Percentiles rank a stretch among this genome's conserved stretches.
These are phyloP conservation scores for Amanita thiersii DNA, from an alignment of 768 basidiomycete species.

Conservation along the genomic window DNA sequence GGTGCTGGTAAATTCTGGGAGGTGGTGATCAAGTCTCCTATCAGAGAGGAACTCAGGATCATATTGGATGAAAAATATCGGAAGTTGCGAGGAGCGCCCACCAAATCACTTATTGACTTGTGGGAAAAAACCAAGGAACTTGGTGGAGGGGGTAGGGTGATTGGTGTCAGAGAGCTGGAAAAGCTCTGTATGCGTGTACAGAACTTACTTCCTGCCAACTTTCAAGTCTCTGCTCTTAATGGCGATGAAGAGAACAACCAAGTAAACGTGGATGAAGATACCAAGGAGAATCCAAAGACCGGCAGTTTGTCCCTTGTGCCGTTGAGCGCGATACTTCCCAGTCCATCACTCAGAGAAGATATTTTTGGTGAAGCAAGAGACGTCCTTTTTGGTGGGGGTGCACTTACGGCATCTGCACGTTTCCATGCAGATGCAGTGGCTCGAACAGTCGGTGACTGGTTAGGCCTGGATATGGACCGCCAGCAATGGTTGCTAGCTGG, in stretches of 20 bases:
- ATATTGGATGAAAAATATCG: conserved; percentile 69
- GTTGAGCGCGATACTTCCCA: conserved; percentile 48
- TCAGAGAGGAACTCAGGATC: conserved; percentile 52
- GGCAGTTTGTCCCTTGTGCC: conserved; percentile 14
- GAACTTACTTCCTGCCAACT: conserved; percentile 42
- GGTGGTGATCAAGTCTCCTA: conserved; percentile 53
- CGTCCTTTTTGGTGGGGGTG: conserved; percentile 78
- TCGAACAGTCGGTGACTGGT: conserved; percentile 44
- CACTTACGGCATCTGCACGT: conserved; percentile 42
- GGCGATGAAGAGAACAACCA: conserved; percentile 11
- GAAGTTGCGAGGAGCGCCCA: conserved; percentile 40
- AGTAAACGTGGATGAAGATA: conserved; percentile 32
- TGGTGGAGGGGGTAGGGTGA: conserved; percentile 45
- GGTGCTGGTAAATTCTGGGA: conserved; percentile 82
- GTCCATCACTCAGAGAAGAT: conserved; percentile 76
- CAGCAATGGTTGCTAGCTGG: conserved; percentile 61
- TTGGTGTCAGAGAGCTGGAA: conserved; percentile 75
- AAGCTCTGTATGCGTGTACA: conserved; percentile 78
- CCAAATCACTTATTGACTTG: conserved; percentile 47
- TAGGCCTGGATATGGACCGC: conserved; percentile 65
- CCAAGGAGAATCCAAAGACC: background rate
- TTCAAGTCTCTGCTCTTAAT: conserved; percentile 33
- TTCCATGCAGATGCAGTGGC: conserved; percentile 44
- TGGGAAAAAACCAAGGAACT: conserved; percentile 59
- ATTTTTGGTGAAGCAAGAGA: conserved; percentile 85